phyloP scores from a whole-genome alignment of 1,139 yeast genomes.

The Kodamaea anthophila region DNA sequence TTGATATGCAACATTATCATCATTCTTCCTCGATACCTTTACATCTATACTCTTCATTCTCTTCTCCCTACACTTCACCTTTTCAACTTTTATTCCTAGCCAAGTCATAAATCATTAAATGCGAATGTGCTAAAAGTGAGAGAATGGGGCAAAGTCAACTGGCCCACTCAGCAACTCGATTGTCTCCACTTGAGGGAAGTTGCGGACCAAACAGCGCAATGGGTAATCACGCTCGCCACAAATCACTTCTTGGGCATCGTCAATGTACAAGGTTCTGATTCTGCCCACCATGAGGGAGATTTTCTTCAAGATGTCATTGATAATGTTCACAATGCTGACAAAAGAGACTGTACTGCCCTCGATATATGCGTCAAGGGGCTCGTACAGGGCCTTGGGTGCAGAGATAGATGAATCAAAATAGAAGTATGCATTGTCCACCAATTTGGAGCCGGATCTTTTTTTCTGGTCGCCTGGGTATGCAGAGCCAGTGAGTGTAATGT shows the following conservation, averaged over 20 bases:
- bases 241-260: constrained; percentile 21
- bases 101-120: constrained; percentile 2
- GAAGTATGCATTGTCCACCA: constrained; percentile 24
- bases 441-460: constrained; percentile 5
- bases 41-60: background rate
- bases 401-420: constrained; percentile 30
- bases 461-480: constrained; percentile 4
- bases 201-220: constrained; percentile 25
- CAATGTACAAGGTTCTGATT: constrained; percentile 29
- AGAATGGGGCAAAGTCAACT: constrained; percentile 3
- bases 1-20: too few species aligned
- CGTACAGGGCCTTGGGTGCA: constrained; percentile 1
- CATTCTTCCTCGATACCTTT: too few species aligned
- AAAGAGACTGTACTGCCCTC: constrained; percentile 13
- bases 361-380: constrained; percentile 7
- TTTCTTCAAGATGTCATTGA: constrained; percentile 33
- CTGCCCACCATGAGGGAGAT: constrained; percentile 29
- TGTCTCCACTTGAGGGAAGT: constrained; percentile 30
- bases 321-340: constrained; percentile 27
- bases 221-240: constrained; percentile 31
- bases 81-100: background rate
- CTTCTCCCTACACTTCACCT: too few species aligned
- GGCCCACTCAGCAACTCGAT: constrained; percentile 24
- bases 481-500: constrained; percentile 5
- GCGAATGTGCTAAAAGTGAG: constrained; percentile 4